These are phyloP conservation scores for Gossypium davidsonii DNA, from an alignment of 441 rosid species.

Conservation along the genomic window DNA sequence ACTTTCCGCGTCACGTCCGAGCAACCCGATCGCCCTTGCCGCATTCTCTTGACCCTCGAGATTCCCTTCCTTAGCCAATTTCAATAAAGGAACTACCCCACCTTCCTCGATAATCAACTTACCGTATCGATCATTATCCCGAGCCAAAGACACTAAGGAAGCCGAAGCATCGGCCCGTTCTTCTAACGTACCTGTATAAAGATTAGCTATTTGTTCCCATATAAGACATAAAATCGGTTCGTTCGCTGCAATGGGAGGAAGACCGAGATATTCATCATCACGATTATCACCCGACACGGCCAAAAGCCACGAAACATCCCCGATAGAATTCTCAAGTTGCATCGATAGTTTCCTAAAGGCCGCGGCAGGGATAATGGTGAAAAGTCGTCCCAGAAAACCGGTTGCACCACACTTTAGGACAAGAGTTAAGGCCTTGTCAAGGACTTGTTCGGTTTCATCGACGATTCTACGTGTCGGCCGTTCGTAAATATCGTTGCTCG, in stretches of 20 bases:
- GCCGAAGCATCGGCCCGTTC: conserved; percentile 64
- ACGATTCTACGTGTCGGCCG: conserved; percentile 68
- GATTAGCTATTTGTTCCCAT: conserved; percentile 66
- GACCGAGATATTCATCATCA: conserved; percentile 43
- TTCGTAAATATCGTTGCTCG: conserved; percentile 55
- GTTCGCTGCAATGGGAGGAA: conserved; percentile 46
- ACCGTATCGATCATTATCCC: conserved; percentile 63
- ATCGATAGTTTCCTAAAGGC: conserved; percentile 49
- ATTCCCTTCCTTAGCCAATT: conserved; percentile 57
- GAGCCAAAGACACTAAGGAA: conserved; percentile 54
- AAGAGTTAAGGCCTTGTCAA: conserved; percentile 52
- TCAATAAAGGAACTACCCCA: conserved; percentile 51
- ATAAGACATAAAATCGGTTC: conserved; percentile 67
- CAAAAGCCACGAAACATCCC: conserved; percentile 65
- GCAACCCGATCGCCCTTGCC: conserved; percentile 58
- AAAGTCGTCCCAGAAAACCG: conserved; percentile 48
- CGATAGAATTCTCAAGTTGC: conserved; percentile 63
- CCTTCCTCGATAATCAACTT: conserved; percentile 68
- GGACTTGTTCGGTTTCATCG: conserved; percentile 65
- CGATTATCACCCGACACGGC: conserved; percentile 54
- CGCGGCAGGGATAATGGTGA: conserved; percentile 66
- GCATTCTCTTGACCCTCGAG: conserved; percentile 64
- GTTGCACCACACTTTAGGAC: conserved; percentile 56
- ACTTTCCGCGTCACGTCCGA: conserved; percentile 60
- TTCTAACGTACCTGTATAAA: conserved; percentile 48